Conservation (phyloP, 1,284 basidiomycete genomes). For the Thecaphora thlaspeos region DNA sequence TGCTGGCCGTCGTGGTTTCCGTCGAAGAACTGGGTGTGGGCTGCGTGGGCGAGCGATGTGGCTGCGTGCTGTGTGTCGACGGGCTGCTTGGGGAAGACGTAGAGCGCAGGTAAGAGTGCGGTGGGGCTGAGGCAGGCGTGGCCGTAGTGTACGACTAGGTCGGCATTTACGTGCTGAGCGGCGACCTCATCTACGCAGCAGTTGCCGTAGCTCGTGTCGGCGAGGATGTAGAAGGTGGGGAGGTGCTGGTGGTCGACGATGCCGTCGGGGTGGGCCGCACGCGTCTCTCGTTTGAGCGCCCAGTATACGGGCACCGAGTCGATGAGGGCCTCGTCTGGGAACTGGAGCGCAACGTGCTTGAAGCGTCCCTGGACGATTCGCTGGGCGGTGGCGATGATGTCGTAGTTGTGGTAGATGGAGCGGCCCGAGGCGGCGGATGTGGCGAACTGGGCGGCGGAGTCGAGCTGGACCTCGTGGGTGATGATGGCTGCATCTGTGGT, state of each 20-base stretch:
- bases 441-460: constrained; percentile 35
- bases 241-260: constrained; percentile 1
- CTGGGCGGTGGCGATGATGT: constrained; percentile 35
- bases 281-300: constrained; percentile 66
- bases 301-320: constrained; percentile 85
- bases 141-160: constrained; percentile 90
- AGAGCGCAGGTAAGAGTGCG: constrained; percentile 77
- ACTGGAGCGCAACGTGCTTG: constrained; percentile 71
- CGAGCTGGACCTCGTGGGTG: constrained; percentile 40
- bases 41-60: constrained; percentile 12
- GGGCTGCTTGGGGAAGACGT: constrained; percentile 73
- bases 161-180: constrained; percentile 88
- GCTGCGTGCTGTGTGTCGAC: constrained; percentile 60
- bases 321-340: constrained; percentile 87
- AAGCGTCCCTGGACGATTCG: constrained; percentile 24
- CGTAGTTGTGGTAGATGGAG: constrained; percentile 43
- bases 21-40: constrained; percentile 3
- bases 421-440: constrained; percentile 39
- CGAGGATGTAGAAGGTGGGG: constrained; percentile 73
- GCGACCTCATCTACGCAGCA: constrained; percentile 97
- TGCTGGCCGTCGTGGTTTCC: too few relatives aligned
- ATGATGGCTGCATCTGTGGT: constrained; percentile 52
- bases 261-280: neutral
- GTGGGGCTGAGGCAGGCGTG: constrained; percentile 86
- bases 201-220: constrained; percentile 96